Evolutionary conservation across 805 yeast genomes (phyloP).

Genomic region (Cyberlindnera saturnus): DNA sequence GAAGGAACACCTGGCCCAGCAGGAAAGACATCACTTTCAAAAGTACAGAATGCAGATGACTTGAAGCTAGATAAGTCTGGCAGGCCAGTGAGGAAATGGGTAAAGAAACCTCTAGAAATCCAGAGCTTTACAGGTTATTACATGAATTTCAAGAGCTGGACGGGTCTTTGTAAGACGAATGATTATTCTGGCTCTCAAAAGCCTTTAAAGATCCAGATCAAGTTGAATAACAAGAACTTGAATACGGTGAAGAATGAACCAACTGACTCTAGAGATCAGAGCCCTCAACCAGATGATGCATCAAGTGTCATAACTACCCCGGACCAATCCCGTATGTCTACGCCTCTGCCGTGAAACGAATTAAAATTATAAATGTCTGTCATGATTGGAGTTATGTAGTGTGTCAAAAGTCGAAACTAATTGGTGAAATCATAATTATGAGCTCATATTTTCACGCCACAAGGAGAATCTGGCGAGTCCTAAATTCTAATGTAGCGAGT

Average conservation of each 20-base stretch:
- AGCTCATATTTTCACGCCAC: neutral
- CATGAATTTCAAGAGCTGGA: slow-evolving; percentile 33
- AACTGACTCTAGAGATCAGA: slow-evolving; percentile 19
- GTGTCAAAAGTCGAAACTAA: neutral
- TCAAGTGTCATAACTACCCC: slow-evolving; percentile 18
- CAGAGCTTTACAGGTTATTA: slow-evolving; percentile 41
- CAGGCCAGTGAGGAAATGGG: slow-evolving; percentile 39
- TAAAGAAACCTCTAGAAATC: slow-evolving; percentile 30
- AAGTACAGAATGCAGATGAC: slow-evolving; percentile 12
- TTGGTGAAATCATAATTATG: no score
- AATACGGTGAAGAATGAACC: neutral
- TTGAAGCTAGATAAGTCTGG: slow-evolving; percentile 36
- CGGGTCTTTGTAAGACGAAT: slow-evolving; percentile 22
- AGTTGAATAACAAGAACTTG: slow-evolving; percentile 16
- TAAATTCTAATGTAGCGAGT: no score
- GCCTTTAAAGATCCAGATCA: slow-evolving; percentile 17
- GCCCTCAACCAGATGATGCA: slow-evolving; percentile 17
- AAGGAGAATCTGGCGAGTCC: slow-evolving; percentile 3
- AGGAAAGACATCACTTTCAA: slow-evolving; percentile 6
- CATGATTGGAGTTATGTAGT: neutral
- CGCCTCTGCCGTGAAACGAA: slow-evolving; percentile 3
- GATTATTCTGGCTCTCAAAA: neutral
- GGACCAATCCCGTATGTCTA: slow-evolving; percentile 15
- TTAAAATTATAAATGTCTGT: neutral
- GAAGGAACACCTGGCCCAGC: slow-evolving; percentile 11